These are phyloP conservation scores for Tetrahymena malaccensis DNA, from an alignment of 73 alveolate genomes.

Conservation along the genomic window DNA sequence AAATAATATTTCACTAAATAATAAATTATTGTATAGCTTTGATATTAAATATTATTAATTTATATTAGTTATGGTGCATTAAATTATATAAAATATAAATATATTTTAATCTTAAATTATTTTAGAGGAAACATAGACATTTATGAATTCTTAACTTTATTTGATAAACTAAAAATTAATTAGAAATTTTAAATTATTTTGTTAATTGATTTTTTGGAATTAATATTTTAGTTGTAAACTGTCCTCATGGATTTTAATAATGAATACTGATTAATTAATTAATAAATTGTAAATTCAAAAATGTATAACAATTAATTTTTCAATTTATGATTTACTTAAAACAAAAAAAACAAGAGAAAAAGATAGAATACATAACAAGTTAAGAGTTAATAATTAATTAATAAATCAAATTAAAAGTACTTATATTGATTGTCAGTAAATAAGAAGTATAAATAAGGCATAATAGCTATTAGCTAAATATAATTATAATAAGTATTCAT, in stretches of 20 bases:
- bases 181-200: no score
- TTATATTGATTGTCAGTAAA: neutral
- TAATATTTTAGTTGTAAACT: neutral
- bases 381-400: neutral
- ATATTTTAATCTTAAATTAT: no score
- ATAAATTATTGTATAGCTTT: no score
- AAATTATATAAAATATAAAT: no score
- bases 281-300: neutral
- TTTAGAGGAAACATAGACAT: neutral
- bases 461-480: neutral
- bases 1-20: no score
- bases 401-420: neutral
- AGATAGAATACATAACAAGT: neutral
- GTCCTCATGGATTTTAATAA: no score
- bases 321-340: neutral
- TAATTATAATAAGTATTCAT: neutral
- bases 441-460: neutral
- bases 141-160: no score
- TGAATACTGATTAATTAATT: neutral
- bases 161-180: neutral
- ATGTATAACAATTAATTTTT: neutral
- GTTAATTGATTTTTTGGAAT: neutral
- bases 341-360: neutral
- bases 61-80: no score
- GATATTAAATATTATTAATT: no score